Percentiles rank a stretch among this genome's conserved stretches.
Conservation (phyloP, 345 rosid species). For the Aegle marmelos region DNA sequence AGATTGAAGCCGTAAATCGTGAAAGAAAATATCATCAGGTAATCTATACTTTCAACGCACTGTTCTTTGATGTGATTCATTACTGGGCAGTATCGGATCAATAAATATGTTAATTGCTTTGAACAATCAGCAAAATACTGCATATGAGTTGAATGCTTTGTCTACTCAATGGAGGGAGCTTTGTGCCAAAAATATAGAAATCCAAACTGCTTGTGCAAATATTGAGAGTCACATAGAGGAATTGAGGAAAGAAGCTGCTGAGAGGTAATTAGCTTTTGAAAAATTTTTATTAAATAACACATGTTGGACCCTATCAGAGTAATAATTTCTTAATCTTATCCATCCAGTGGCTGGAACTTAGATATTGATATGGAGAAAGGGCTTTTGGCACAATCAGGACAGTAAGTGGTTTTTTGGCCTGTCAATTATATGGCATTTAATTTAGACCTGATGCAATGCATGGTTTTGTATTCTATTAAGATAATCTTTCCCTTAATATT, state of each 20-base stretch:
- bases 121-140: constrained; percentile 74
- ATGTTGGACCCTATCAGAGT: constrained; percentile 1
- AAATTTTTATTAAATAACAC: background rate
- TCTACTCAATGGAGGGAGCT: constrained; percentile 93
- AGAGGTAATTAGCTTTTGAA: constrained; percentile 45
- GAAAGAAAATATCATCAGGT: constrained; percentile 98
- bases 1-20: constrained; percentile 87
- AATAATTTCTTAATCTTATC: constrained; percentile 7
- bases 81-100: constrained; percentile 1
- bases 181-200: constrained; percentile 79
- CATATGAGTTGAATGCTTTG: constrained; percentile 80
- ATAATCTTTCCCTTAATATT: background rate
- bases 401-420: constrained; percentile 20
- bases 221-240: constrained; percentile 62
- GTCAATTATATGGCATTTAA: background rate
- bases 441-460: background rate
- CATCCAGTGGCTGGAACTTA: constrained; percentile 76
- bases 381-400: constrained; percentile 23
- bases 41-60: constrained; percentile 10
- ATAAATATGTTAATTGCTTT: constrained; percentile 11
- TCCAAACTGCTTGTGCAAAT: constrained; percentile 67
- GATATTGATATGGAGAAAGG: constrained; percentile 60
- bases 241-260: constrained; percentile 64
- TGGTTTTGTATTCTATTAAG: background rate
- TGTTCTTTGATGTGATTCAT: constrained; percentile 4